Base-by-base conservation (phyloP, 352 stramenopile genomes). In the Phytophthora gonapodyides region DNA sequence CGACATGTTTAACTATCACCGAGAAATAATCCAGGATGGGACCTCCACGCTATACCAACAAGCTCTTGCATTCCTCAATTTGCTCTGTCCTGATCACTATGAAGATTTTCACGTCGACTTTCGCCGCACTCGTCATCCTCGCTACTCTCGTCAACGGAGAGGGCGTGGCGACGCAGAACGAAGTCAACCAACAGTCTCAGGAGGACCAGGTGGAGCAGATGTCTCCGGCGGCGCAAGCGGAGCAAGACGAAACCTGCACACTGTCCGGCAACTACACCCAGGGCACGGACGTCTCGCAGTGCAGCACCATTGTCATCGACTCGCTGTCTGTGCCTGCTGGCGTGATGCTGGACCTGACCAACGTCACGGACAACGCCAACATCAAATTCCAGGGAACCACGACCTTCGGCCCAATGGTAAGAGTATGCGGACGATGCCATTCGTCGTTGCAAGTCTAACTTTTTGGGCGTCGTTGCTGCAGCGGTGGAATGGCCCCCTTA, bases 341-440 rank as follows among this genome's bases (percentile, higher is more conserved):
- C 21, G 55, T 67, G 33, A 79, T 53, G 11, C 64, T 79, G 9
- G 71, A 79, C 30, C 45, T 79, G 41, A 62, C 49, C 24, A 68
- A 71, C 16, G 41, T 71, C 13, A 66, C 60, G 47, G 40, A 16
- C 6, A 67, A 64, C 9, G 66, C 64, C 7, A 58, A 41, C 36
- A 75, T 79, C 30, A 64, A 64, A 19, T 76, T 79, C 60, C n/a
- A 53, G 38, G 71, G 71, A 11, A 76, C 63, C 7, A 76, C 64
- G 19, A 78, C 46, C 17, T 73, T 78, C 55, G 66, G 66, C 17
- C 61, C 44, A 40, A 73, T 75, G 48, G 27, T 61, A 44, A 19
- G 42, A 10, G 2, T 21, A n/a, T 42, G 3, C 34, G 27, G 11
- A 8, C n/a, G 12, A 13, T 27, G 42, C 10, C 15, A 36, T 51